Percentiles rank a stretch among this genome's conserved stretches.
Conservation (phyloP, 805 yeast species). For the Ascoidea rubescens region DNA sequence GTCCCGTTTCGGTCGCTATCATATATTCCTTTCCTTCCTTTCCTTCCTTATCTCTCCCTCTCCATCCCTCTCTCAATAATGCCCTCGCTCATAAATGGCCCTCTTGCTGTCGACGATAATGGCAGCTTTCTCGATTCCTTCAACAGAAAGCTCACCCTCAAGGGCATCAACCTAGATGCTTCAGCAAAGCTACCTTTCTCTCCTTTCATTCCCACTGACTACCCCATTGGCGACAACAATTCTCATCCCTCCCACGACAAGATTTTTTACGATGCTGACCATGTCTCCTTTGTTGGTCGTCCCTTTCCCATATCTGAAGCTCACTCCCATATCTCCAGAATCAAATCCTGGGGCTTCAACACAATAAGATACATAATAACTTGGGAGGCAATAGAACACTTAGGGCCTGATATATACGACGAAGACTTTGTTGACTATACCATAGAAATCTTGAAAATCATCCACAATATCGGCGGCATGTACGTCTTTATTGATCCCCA, state of each 20-base stretch:
- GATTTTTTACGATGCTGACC: slow-evolving; percentile 55
- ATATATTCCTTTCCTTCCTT: background rate
- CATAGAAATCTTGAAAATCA: slow-evolving; percentile 40
- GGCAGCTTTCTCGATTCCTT: slow-evolving; percentile 46
- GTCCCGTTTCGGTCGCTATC: too few relatives aligned
- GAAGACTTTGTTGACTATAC: slow-evolving; percentile 62
- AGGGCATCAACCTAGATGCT: slow-evolving; percentile 76
- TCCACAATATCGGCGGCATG: slow-evolving; percentile 53
- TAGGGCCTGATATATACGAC: slow-evolving; percentile 77
- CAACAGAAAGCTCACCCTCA: slow-evolving; percentile 49
- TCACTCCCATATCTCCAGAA: slow-evolving; percentile 47
- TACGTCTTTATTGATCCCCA: slow-evolving; percentile 80
- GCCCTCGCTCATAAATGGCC: background rate
- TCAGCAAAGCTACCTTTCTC: slow-evolving; percentile 52
- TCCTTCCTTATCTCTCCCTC: background rate
- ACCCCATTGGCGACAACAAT: slow-evolving; percentile 13
- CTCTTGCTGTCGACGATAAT: slow-evolving; percentile 21
- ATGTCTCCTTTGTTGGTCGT: slow-evolving; percentile 68
- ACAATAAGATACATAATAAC: slow-evolving; percentile 62
- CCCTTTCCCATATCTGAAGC: slow-evolving; percentile 75
- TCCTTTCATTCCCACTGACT: slow-evolving; percentile 33
- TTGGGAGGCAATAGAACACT: slow-evolving; percentile 90
- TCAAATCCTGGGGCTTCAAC: slow-evolving; percentile 75
- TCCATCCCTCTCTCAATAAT: background rate
- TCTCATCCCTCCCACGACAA: slow-evolving; percentile 14